phyloP scores from a whole-genome alignment of 2,329 filamentous ascomycete species.

The Epichloe elymi region DNA sequence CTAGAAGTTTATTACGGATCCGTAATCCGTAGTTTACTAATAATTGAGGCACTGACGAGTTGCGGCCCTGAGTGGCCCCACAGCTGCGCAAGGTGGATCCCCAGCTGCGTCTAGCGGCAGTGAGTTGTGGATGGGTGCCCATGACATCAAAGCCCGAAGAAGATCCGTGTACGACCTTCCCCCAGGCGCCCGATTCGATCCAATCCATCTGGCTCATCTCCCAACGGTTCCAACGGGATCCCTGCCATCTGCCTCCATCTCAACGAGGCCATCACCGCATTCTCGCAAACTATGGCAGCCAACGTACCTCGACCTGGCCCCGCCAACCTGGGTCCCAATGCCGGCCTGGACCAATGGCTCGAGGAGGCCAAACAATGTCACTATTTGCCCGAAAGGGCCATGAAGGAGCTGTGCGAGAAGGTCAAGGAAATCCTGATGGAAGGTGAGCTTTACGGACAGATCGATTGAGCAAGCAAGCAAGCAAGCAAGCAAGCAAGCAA shows the following conservation, averaged over 20 bases:
- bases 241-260: constrained; percentile 10
- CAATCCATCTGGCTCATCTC: background rate
- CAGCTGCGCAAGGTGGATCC: background rate
- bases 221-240: constrained; percentile 2
- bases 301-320: constrained; percentile 78
- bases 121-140: too few relatives aligned
- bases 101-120: background rate
- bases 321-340: constrained; percentile 69
- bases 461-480: too few relatives aligned
- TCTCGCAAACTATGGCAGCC: constrained; percentile 24
- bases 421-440: constrained; percentile 99
- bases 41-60: too few relatives aligned
- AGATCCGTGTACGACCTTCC: constrained; percentile 10
- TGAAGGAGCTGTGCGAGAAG: constrained; percentile 98
- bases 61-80: too few relatives aligned
- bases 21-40: too few relatives aligned
- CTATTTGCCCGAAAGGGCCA: constrained; percentile 87
- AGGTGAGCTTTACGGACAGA: constrained; percentile 36
- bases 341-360: constrained; percentile 90
- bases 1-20: too few relatives aligned
- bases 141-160: constrained; percentile 13
- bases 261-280: constrained; percentile 8
- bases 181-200: background rate
- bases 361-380: constrained; percentile 95
- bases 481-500: background rate